Evolutionary conservation across 192 early-diverging fungal genomes (phyloP), one percentile per base, ranked within the genome.

Genomic region (Umbelopsis isabellina): DNA sequence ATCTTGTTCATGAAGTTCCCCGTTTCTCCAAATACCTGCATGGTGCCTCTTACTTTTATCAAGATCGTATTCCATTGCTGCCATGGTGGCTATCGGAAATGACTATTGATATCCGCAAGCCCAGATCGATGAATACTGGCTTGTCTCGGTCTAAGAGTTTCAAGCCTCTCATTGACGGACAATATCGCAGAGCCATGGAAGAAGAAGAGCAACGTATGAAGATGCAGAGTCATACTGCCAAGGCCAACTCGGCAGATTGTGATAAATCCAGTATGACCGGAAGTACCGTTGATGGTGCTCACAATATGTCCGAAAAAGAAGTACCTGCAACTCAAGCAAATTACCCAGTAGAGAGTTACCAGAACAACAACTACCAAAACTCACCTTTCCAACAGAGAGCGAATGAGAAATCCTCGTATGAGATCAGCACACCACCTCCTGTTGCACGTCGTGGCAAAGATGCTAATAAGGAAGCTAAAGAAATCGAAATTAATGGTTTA

Each of bases 11-110:
- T 71, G 91, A 92, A 58, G 92, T 91, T 8, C 91, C 92, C 25
- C 87, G 88, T 52, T 96, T 96, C 75, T 91, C 89, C n/a, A 96
- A 96, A 67, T 96, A 93, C 78, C 85, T 91, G 41, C 93, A 96
- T 77, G 94, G 92, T 69, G 85, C 76, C 16, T 73, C 68, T 49
- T 61, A 66, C 33, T 78, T 78, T 44, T 78, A 73, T 48, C 67
- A 61, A 44, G 76, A 78, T 3, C 47, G 61, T 4, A 16, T 78
- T 9, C 76, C 76, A 15, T 68, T 78, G 33, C 46, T 78, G 22
- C 76, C 76, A 27, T 78, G 76, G 76, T 78, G 76, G 76, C 58
- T 85, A 3, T 75, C 83, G 1, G 83, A 85, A 47, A 71, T 85
- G 77, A 78, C 79, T 20, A 67, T 71, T 13, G 83, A 85, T 75